Evolutionary conservation across 202 grass and related monocot species (phyloP).

Genomic region (Elaeis oleifera): DNA sequence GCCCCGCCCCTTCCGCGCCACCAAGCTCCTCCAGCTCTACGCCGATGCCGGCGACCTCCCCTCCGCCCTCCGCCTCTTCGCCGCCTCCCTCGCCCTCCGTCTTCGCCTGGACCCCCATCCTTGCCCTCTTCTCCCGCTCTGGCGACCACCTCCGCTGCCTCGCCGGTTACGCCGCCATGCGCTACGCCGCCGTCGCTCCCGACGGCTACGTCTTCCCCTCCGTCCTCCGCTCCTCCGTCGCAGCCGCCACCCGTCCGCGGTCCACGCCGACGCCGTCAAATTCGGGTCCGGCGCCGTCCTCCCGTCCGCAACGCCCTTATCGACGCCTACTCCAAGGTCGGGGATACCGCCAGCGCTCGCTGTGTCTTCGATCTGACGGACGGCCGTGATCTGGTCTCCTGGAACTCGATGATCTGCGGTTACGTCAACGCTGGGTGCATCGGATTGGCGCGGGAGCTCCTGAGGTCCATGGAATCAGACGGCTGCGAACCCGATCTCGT

Average conservation of each 20-base stretch:
- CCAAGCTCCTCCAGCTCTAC: constrained; percentile 18
- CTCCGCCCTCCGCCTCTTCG: constrained; percentile 9
- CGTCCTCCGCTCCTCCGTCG: constrained; percentile 25
- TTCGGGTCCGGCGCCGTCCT: constrained; percentile 36
- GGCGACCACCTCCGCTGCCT: constrained; percentile 10
- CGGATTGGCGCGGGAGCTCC: constrained; percentile 5
- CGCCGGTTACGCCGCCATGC: constrained; percentile 10
- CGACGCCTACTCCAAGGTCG: constrained; percentile 36
- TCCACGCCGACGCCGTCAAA: constrained; percentile 56
- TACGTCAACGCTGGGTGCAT: constrained; percentile 2
- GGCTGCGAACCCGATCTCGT: constrained; percentile 29
- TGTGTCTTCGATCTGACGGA: constrained; percentile 36
- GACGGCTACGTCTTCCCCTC: constrained; percentile 20
- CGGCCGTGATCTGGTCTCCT: constrained; percentile 40
- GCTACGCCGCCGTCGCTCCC: constrained; percentile 4
- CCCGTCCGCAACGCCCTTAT: constrained; percentile 58
- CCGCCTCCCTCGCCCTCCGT: constrained; percentile 13
- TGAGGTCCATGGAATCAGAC: constrained; percentile 10
- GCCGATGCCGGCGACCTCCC: constrained; percentile 28
- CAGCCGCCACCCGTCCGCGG: not conserved
- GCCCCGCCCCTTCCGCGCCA: not conserved
- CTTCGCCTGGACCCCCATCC: constrained; percentile 28
- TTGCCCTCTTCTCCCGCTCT: constrained; percentile 24
- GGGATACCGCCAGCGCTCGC: constrained; percentile 23
- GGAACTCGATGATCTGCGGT: constrained; percentile 37